These are phyloP conservation scores for Cladosporium velox DNA, from an alignment of 2,329 filamentous ascomycete genomes.

Conservation along the genomic window DNA sequence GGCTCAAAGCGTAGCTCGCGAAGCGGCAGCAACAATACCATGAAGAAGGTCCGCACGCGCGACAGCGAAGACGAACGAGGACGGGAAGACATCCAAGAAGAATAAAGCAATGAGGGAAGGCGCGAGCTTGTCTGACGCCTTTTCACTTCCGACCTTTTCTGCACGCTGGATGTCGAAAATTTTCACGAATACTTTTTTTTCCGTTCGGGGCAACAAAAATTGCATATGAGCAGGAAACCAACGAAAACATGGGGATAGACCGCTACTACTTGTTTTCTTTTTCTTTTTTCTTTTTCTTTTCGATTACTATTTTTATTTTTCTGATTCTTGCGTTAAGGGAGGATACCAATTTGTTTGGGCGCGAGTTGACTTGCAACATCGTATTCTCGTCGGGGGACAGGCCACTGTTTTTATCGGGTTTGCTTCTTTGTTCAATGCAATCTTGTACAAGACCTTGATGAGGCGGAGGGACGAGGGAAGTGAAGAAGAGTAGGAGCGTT, in stretches of 20 bases:
- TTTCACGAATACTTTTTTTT: background rate
- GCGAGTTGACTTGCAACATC: background rate
- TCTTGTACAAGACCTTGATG: background rate
- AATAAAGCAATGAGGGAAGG: slow-evolving; percentile 18
- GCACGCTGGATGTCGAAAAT: background rate
- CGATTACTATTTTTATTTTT: background rate
- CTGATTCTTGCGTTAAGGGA: background rate
- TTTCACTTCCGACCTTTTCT: background rate
- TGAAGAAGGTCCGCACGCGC: slow-evolving; percentile 49
- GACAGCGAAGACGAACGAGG: slow-evolving; percentile 31
- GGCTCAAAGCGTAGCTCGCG: slow-evolving; percentile 45
- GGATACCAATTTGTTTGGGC: background rate
- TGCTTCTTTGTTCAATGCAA: background rate
- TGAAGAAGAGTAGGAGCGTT: too few relatives aligned
- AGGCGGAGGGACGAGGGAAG: background rate
- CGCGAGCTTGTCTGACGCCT: background rate
- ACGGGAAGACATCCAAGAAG: slow-evolving; percentile 28
- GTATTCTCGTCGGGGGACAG: background rate
- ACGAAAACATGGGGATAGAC: background rate
- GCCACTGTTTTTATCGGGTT: background rate
- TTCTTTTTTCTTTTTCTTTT: background rate
- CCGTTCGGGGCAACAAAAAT: background rate
- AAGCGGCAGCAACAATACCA: slow-evolving; percentile 53
- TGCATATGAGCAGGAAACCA: background rate
- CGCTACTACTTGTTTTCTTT: background rate